A percentile compares a stretch with the other conserved stretches of the same genome.
phyloP scores from a whole-genome alignment of 371 early-diverging fungal genomes.

The Mortierella sp. region DNA sequence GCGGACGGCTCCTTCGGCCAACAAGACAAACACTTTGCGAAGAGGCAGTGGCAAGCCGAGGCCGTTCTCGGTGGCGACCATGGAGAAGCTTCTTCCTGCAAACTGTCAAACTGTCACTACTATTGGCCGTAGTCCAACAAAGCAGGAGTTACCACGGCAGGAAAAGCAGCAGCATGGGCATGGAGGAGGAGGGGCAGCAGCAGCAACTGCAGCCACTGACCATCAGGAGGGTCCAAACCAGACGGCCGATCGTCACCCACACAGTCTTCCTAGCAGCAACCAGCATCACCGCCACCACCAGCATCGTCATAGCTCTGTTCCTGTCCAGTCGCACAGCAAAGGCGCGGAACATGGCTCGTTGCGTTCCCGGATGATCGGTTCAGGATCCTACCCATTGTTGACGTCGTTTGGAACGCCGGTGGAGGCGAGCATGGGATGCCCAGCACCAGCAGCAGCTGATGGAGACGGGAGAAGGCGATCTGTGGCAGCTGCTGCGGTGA shows the following conservation, averaged over 20 bases:
- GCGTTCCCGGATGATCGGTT: conserved; percentile 12
- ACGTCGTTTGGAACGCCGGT: conserved; percentile 10
- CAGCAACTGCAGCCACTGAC: not conserved
- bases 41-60: conserved; percentile 22
- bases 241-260: not conserved
- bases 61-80: conserved; percentile 43
- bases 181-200: not conserved
- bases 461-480: not conserved
- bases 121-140: not conserved
- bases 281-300: not conserved
- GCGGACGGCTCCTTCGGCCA: not conserved
- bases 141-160: conserved; percentile 3
- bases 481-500: too few species aligned
- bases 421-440: not conserved
- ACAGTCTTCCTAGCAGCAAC: not conserved
- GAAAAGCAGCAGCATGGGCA: not conserved
- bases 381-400: conserved; percentile 29
- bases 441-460: not conserved
- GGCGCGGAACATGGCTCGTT: not conserved
- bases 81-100: conserved; percentile 32
- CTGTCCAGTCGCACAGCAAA: not conserved
- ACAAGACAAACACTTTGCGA: conserved; percentile 1
- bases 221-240: not conserved
- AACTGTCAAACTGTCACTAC: not conserved
- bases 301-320: not conserved